Evolutionary conservation across 139 green algal genomes (phyloP), one percentile per base, ranked within the genome.

Genomic region (Micromonas commoda): DNA sequence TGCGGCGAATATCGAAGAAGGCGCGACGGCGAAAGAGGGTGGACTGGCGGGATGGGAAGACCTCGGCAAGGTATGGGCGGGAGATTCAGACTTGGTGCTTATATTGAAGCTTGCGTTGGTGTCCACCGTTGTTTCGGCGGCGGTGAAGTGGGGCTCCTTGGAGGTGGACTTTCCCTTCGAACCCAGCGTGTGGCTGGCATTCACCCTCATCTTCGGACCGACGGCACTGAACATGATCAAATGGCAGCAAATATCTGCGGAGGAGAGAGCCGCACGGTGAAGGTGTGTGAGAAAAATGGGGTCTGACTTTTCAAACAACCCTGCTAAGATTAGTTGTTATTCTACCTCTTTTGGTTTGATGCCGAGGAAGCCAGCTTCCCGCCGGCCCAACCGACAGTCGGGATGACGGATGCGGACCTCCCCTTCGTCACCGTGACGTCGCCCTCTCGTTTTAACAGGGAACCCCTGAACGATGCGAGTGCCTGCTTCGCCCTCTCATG

Each of bases 121-220:
- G 2, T 81, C 76, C 64, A 54, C 39, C 0, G 33, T 9, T 0
- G 64, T 65, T 1, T 74, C 77, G 16, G 68, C 77, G 1, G 4
- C 13, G 0, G 63, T 82, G 19, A 82, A 82, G 51, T 82, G 53
- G 51, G 77, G 77, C n/a, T 71, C 54, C 6, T 52, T 82, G 26
- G 21, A 38, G 29, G 57, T 82, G 5, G 77, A 82, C 31, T 38
- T 69, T 20, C 77, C 64, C 5, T 82, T 82, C 53, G 66, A 75
- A 4, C 77, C 77, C 1, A 63, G 5, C 38, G 1, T 76, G 19
- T 28, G 21, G 38, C 37, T 82, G 33, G 77, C 77, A 20, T 72
- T 79, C 19, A 21, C 45, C 3, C 80, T 82, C 19, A 64, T 82
- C 29, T 51, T 75, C 68, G 29, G 37, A 23, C 63, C 77, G 33